Base-by-base conservation (phyloP, 1,139 yeast species). In the Zygotorulaspora mrakii region DNA sequence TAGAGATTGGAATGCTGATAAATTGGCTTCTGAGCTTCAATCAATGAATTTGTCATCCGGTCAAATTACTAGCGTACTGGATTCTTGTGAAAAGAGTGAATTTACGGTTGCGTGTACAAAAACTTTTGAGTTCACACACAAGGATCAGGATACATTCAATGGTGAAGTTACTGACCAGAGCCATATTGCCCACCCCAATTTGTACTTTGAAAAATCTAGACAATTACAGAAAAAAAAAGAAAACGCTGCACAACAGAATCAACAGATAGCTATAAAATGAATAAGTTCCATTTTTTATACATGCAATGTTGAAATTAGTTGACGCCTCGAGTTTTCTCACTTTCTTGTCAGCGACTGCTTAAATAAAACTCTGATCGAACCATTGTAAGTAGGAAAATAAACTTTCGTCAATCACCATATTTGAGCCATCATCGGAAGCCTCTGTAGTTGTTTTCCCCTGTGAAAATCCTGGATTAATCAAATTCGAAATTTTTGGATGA, bases 101-200 rank as follows among this genome's bases (percentile, higher is more conserved):
- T 88, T 76, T 61, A 88, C 94, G 22, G 72, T 79, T 27, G 97
- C 97, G 0, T 89, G 96, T 60, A 84, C 96, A 0, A 74, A 85
- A 54, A 96, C 87, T 2, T 86, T 86, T 62, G 97, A 89, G 56
- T 65, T 78, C 29, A 74, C 87, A n/a, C 63, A 59, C 38, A 49
- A 50, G 14, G 48, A 43, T 11, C 28, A 37, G 10, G 45, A 45
- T 5, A 71, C 74, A 49, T 58, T 67, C 29, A 69, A 66, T 12
- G 62, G 67, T 12, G 64, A 62, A 11, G 70, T 72, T 42, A 72
- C 76, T 20, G 80, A 74, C 42, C 66, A 66, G 38, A 62, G 64
- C 7, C 79, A 77, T 42, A 85, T 91, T 42, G 75, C 76, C 20
- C 95, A 88, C 65, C 97, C 98, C 6, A 88, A 88, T 59, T 72